Conservation (phyloP, 2,329 filamentous ascomycete species). For the Aspergillus novoparasiticus region DNA sequence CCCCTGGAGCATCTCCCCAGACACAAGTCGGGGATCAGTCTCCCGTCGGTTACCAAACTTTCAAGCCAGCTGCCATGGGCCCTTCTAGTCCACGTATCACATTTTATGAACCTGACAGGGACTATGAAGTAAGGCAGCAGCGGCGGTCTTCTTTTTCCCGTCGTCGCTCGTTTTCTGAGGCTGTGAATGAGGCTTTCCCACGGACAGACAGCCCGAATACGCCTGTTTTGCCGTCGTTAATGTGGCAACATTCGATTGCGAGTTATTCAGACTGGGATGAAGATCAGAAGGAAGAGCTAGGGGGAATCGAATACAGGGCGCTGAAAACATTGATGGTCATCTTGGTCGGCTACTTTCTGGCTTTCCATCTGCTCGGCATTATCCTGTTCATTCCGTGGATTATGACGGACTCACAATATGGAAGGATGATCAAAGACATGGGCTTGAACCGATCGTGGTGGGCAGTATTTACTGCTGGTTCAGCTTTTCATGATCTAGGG, state of each 20-base stretch:
- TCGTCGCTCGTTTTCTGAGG: conserved; percentile 24
- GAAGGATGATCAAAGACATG: conserved; percentile 59
- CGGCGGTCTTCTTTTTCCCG: conserved; percentile 25
- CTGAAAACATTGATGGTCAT: conserved; percentile 79
- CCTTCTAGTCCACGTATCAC: conserved; percentile 35
- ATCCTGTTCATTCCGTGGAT: conserved; percentile 79
- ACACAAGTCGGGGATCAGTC: background rate
- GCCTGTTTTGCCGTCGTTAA: conserved; percentile 76
- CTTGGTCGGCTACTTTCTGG: conserved; percentile 74
- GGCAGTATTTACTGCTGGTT: conserved; percentile 81
- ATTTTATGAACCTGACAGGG: conserved; percentile 16
- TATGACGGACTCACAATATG: conserved; percentile 61
- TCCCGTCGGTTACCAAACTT: conserved; percentile 5
- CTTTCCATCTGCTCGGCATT: conserved; percentile 75
- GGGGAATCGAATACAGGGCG: conserved; percentile 90
- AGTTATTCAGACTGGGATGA: conserved; percentile 89
- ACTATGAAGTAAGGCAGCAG: conserved; percentile 16
- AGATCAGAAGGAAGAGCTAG: conserved; percentile 87
- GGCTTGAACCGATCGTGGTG: conserved; percentile 76
- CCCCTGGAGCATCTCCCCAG: background rate
- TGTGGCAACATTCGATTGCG: conserved; percentile 84
- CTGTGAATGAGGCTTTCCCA: conserved; percentile 3
- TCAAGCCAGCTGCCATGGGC: conserved; percentile 14
- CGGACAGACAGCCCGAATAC: background rate
- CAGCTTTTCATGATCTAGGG: conserved; percentile 87